These are phyloP conservation scores for Pythium aquatile DNA, from an alignment of 352 stramenopile genomes.

Conservation along the genomic window DNA sequence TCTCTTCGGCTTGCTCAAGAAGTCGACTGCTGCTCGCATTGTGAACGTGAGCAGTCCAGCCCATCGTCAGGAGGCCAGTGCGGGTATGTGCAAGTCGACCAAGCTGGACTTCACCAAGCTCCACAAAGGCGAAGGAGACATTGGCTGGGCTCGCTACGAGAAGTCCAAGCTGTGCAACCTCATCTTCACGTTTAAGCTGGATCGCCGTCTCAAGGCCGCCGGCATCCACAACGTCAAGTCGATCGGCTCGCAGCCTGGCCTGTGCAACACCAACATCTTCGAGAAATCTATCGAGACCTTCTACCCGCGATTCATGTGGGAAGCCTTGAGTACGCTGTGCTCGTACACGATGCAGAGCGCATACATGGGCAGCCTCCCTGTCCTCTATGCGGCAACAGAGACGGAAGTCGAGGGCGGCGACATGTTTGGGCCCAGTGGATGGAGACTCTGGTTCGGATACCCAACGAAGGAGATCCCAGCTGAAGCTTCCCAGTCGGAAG, in stretches of 20 bases:
- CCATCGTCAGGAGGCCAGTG: background rate
- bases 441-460: conserved; percentile 1
- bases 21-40: conserved; percentile 25
- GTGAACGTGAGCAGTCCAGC: conserved; percentile 39
- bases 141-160: conserved; percentile 23
- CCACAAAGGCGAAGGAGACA: background rate
- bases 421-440: conserved; percentile 14
- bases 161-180: conserved; percentile 33
- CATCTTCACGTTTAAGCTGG: conserved; percentile 26
- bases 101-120: conserved; percentile 33
- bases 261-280: conserved; percentile 18
- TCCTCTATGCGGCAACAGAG: conserved; percentile 11
- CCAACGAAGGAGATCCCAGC: conserved; percentile 7
- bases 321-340: background rate
- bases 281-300: conserved; percentile 4
- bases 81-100: conserved; percentile 3
- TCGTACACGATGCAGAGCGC: conserved; percentile 12
- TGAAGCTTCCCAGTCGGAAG: conserved; percentile 6
- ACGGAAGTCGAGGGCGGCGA: conserved; percentile 1
- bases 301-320: conserved; percentile 10
- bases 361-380: conserved; percentile 14
- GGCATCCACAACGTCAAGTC: conserved; percentile 22
- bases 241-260: conserved; percentile 24
- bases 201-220: conserved; percentile 17
- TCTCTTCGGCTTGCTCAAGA: conserved; percentile 39